Evolutionary conservation across 1,284 basidiomycete species (phyloP).

Genomic region (Sporisorium iseilematis-ciliati): DNA sequence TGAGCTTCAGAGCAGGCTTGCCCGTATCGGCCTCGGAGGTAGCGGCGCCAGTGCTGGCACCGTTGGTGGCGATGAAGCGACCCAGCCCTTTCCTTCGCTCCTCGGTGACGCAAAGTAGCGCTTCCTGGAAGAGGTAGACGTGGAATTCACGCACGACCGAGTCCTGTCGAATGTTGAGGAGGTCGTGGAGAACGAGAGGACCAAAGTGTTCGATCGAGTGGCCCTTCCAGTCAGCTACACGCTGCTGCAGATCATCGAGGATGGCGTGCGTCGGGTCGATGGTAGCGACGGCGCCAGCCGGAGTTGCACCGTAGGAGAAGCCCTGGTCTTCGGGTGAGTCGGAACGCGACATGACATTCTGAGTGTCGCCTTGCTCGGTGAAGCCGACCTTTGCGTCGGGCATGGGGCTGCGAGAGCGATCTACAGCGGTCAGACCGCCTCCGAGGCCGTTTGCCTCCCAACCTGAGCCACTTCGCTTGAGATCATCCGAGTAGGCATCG

Average conservation of each 20-base stretch:
- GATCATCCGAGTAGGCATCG: slow-evolving; percentile 58
- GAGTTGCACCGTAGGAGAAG: slow-evolving; percentile 58
- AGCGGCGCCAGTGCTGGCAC: slow-evolving; percentile 37
- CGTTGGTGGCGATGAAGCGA: slow-evolving; percentile 76
- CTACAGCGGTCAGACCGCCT: neutral
- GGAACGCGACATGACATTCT: slow-evolving; percentile 30
- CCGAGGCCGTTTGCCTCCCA: slow-evolving; percentile 14
- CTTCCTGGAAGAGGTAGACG: slow-evolving; percentile 95
- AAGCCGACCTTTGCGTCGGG: slow-evolving; percentile 29
- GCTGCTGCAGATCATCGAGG: slow-evolving; percentile 84
- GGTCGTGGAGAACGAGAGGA: slow-evolving; percentile 87
- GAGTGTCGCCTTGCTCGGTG: slow-evolving; percentile 41
- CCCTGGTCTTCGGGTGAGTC: slow-evolving; percentile 39
- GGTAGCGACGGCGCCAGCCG: slow-evolving; percentile 30
- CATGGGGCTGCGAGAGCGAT: slow-evolving; percentile 27
- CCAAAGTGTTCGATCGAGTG: slow-evolving; percentile 86
- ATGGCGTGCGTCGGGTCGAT: slow-evolving; percentile 78
- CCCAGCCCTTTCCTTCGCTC: slow-evolving; percentile 84
- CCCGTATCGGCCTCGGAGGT: slow-evolving; percentile 15
- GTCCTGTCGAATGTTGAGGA: slow-evolving; percentile 87
- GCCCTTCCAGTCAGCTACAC: slow-evolving; percentile 94
- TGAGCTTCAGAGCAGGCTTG: slow-evolving; percentile 86
- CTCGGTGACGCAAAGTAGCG: slow-evolving; percentile 94
- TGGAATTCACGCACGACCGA: slow-evolving; percentile 88
- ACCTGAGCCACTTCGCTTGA: slow-evolving; percentile 46